Percentiles rank a stretch among this genome's conserved stretches.
These are phyloP conservation scores for Blastobotrys terrestris DNA, from an alignment of 805 yeast genomes.

Conservation along the genomic window DNA sequence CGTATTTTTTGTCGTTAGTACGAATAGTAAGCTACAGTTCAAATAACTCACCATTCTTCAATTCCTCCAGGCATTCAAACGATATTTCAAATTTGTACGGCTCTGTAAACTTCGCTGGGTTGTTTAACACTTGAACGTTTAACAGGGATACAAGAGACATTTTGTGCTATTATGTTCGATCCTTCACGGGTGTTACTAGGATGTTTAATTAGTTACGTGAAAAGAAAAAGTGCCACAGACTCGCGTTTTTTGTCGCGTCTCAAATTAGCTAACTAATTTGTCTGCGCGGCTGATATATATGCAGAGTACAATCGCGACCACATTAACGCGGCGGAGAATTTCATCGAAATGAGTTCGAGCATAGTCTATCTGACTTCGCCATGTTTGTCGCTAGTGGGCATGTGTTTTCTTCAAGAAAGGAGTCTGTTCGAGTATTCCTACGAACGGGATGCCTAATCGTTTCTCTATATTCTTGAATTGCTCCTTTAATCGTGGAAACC, in stretches of 20 bases:
- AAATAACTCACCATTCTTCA: conserved; percentile 47
- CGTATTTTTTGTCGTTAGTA: not conserved
- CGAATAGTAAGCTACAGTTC: not conserved
- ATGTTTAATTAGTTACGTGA: not conserved
- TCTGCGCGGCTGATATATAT: not conserved
- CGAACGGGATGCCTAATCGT: too few relatives aligned
- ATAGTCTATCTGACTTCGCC: too few relatives aligned
- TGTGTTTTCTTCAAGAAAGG: too few relatives aligned
- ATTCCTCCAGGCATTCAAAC: conserved; percentile 90
- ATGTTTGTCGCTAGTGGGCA: too few relatives aligned
- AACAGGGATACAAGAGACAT: conserved; percentile 93
- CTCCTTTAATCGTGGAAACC: too few relatives aligned
- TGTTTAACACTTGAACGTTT: conserved; percentile 86
- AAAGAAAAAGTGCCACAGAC: not conserved
- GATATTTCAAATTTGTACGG: conserved; percentile 96
- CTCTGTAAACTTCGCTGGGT: conserved; percentile 90
- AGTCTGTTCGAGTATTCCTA: too few relatives aligned
- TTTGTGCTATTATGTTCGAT: not conserved
- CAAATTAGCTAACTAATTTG: not conserved
- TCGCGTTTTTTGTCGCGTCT: conserved; percentile 3
- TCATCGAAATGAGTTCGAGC: too few relatives aligned
- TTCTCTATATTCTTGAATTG: too few relatives aligned
- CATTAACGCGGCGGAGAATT: too few relatives aligned
- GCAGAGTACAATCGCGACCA: too few relatives aligned
- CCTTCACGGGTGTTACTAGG: not conserved